Conservation (phyloP, 192 early-diverging fungal genomes). For the Linnemannia schmuckeri region DNA sequence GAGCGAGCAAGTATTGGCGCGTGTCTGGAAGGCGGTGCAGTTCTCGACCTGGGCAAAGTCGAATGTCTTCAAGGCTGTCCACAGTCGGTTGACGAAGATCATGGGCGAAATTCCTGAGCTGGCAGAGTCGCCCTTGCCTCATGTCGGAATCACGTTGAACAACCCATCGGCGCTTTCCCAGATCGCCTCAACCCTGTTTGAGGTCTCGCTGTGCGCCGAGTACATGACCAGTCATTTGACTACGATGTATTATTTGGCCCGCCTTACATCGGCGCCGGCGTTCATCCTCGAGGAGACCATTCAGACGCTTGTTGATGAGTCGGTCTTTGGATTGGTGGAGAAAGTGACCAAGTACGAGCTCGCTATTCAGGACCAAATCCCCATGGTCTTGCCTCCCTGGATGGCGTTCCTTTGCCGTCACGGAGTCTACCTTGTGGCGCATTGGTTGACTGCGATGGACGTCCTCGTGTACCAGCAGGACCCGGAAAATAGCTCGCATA, state of each 20-base stretch:
- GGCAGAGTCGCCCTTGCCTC: conserved; percentile 19
- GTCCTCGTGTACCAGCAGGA: conserved; percentile 50
- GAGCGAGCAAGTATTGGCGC: conserved; percentile 35
- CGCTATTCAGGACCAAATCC: conserved; percentile 45
- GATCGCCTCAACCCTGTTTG: conserved; percentile 23
- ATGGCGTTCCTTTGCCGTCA: conserved; percentile 46
- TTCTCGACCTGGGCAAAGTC: conserved; percentile 28
- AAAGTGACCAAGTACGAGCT: conserved; percentile 51
- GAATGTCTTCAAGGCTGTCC: conserved; percentile 14
- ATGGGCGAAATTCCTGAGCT: conserved; percentile 19
- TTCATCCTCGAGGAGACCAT: conserved; percentile 27
- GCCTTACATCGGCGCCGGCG: conserved; percentile 17
- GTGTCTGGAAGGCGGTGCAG: conserved; percentile 36
- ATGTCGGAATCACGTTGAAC: conserved; percentile 44
- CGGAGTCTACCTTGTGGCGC: conserved; percentile 49
- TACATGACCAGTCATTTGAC: conserved; percentile 46
- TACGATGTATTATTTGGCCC: conserved; percentile 47
- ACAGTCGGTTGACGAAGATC: neutral
- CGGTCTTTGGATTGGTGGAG: conserved; percentile 46
- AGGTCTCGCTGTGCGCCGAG: conserved; percentile 40
- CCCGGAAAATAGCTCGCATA: conserved; percentile 51
- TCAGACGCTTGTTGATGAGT: conserved; percentile 24
- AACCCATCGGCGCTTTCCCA: conserved; percentile 24
- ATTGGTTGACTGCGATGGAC: conserved; percentile 52
- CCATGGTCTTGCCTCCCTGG: conserved; percentile 33